Percentiles rank a stretch among this genome's conserved stretches.
phyloP scores from a whole-genome alignment of 2,329 filamentous ascomycete species.

The Pseudogymnoascus sp. region DNA sequence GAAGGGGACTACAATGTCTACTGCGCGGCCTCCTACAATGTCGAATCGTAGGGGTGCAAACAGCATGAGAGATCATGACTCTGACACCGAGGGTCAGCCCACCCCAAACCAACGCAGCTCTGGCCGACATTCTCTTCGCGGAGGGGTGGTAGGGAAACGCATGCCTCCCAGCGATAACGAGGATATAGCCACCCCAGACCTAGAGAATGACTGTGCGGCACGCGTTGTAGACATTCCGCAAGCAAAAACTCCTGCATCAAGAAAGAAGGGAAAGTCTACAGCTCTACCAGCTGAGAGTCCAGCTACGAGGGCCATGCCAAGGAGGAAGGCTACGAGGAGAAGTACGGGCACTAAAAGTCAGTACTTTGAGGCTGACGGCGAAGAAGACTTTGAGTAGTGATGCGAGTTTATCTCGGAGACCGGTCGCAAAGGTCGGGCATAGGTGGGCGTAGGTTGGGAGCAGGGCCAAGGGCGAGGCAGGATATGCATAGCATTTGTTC shows the following conservation, averaged over 20 bases:
- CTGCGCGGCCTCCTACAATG: neutral
- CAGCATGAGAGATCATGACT: neutral
- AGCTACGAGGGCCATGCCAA: conserved; percentile 9
- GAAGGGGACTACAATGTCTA: neutral
- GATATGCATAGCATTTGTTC: neutral
- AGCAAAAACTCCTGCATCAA: neutral
- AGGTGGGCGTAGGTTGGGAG: neutral
- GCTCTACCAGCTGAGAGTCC: neutral
- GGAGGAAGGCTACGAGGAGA: conserved; percentile 9
- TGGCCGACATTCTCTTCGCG: neutral
- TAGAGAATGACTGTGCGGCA: neutral
- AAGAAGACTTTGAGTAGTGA: conserved; percentile 6
- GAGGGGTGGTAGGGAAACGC: neutral
- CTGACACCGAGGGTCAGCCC: neutral
- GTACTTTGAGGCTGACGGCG: conserved; percentile 13
- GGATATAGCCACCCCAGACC: neutral
- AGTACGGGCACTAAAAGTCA: conserved; percentile 14
- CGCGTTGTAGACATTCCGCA: neutral
- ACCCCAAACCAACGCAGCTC: neutral
- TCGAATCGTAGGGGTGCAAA: neutral
- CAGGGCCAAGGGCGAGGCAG: neutral
- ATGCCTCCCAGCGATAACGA: neutral
- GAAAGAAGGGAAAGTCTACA: neutral
- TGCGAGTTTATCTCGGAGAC: neutral
- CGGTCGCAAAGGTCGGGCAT: neutral